A percentile compares a stretch with the other conserved stretches of the same genome.
Evolutionary conservation across 2,329 filamentous ascomycete species (phyloP).

Genomic region (Shiraia sp.): DNA sequence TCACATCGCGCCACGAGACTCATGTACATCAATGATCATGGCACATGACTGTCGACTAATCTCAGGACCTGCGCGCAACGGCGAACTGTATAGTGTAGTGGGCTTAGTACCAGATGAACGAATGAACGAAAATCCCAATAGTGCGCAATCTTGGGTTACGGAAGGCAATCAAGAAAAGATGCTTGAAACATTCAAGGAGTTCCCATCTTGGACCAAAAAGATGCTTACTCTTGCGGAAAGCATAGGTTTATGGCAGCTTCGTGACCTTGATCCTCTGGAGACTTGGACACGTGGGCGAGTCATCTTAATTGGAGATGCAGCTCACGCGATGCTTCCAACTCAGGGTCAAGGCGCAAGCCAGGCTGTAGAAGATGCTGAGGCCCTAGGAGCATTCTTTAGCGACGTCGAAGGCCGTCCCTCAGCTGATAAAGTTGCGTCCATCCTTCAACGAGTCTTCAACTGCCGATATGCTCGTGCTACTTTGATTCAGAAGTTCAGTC

Average conservation of each 20-base stretch:
- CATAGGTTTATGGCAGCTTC: conserved; percentile 52
- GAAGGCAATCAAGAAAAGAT: conserved; percentile 44
- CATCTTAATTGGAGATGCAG: conserved; percentile 61
- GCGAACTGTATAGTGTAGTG: conserved; percentile 50
- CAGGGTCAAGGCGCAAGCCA: conserved; percentile 61
- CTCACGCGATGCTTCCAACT: conserved; percentile 59
- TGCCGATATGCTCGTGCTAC: conserved; percentile 42
- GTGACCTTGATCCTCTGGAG: conserved; percentile 49
- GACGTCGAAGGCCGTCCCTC: conserved; percentile 13
- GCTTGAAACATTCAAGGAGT: conserved; percentile 47
- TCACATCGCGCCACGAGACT: conserved; percentile 43
- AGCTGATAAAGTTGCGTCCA: conserved; percentile 19
- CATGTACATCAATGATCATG: conserved; percentile 53
- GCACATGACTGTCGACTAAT: conserved; percentile 49
- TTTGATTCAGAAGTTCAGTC: conserved; percentile 49
- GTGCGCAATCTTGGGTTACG: conserved; percentile 47
- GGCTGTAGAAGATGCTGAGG: conserved; percentile 59
- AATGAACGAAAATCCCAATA: conserved; percentile 45
- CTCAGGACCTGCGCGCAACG: conserved; percentile 52
- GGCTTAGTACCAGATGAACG: conserved; percentile 51
- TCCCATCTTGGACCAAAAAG: conserved; percentile 47
- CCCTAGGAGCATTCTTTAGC: conserved; percentile 38
- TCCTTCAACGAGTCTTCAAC: conserved; percentile 13
- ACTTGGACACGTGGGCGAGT: conserved; percentile 53
- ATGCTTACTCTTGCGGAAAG: conserved; percentile 38